Base-by-base conservation (phyloP, 345 rosid genomes). In the Gossypium rotundifolium region DNA sequence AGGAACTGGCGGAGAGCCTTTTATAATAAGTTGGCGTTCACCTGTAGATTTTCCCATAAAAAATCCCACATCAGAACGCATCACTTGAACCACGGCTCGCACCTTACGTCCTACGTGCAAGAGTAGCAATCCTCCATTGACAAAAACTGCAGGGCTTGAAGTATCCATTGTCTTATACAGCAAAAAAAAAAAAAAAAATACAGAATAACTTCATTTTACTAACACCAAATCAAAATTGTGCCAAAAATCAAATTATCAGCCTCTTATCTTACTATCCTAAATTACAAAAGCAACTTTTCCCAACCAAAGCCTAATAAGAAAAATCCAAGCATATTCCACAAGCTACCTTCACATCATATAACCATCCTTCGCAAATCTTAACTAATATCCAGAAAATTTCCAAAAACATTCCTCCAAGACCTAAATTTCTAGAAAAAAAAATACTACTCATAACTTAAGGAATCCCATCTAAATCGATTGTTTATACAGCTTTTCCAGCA, bases 21-120 rank as follows among this genome's bases (percentile, higher is more conserved):
- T 87, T 3, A 87, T 82, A 38, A 81, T 20, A 44, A 93, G 67
- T 87, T 90, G 93, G 40, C 63, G 77, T n/a, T 87, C 98, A 82
- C 91, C 98, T 0, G 90, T 84, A 14, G 97, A 84, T 76, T 88
- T 93, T n/a, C 94, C 94, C n/a, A 79, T 29, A 10, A 90, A 88
- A 3, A 77, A 79, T 8, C 81, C 87, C 17, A 57, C 75, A 25
- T 93, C 97, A 44, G 90, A 82, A 18, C 83, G 81, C 14, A 81
- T 9, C 55, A 85, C 92, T 84, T 91, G 93, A 60, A 93, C 38
- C 78, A 90, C 76, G 0, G 76, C 73, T 27, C 97, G 84, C 29
- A 93, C 94, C 79, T 89, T 90, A 78, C 87, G 85, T 7, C 97
- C 87, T n/a, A 88, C 77, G 67, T 81, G 85, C 76, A 88, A 77